Evolutionary conservation across 176 grass and related monocot species (phyloP), one percentile per base, ranked within the genome.

Genomic region (Cocos nucifera): DNA sequence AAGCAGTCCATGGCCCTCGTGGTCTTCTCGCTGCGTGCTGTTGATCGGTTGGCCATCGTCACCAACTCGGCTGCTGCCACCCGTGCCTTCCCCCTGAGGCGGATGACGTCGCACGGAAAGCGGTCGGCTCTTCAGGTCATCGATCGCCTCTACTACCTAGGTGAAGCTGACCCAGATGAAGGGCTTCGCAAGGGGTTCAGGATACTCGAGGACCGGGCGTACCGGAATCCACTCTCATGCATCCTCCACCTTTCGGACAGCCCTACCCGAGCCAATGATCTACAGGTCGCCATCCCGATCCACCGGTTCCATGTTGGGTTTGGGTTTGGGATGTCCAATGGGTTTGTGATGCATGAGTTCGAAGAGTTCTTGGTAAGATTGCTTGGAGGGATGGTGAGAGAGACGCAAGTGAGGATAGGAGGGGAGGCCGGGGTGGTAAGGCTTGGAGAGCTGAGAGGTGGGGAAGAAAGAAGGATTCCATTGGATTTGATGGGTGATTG

Each of bases 1-100:
- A 98, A 98, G 77, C 94, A 98, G 57, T 78, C 79, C 44, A 91
- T 93, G 82, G 77, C 85, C 4, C 79, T 98, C 10, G 88, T 81
- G 17, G 80, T 98, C 57, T 98, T 98, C 76, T 98, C 88, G 19
- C 77, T 93, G 69, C 72, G 82, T 3, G 66, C 87, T 10, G 73
- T 86, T 15, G 94, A 98, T 59, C 66, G 94, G 25, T 54, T 98
- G 54, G 84, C 94, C 63, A 89, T 98, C 18, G 94, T 98, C 68
- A 93, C 94, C 0, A 83, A 92, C 64, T 86, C 94, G 39, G 86
- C 81, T 26, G 86, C 79, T 0, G 87, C 88, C 63, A 89, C 94
- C 25, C 94, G 94, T 26, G 88, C 88, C 25, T 92, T 98, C 61
- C 85, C 94, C 15, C 52, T 93, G 58, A 72, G 88, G 15, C 81